Evolutionary conservation across 169 alveolate genomes (phyloP), one percentile per base, ranked within the genome.

Genomic region (Neospora caninum): DNA sequence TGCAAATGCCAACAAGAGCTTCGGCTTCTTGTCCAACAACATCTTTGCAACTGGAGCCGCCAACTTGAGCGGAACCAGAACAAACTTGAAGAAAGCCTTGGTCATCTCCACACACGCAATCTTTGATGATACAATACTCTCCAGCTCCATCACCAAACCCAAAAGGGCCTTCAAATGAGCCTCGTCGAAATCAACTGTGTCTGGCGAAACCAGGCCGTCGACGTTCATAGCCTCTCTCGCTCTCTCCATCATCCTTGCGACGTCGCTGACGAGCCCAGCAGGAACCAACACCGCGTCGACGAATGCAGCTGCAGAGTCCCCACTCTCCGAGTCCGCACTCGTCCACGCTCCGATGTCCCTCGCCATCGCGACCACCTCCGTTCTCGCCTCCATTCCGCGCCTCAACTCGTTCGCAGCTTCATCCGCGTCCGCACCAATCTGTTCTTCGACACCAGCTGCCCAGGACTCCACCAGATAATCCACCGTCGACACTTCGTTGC

Each of bases 11-110:
- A 27, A 4, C 80, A 69, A n/a, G 38, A 69, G 31, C 80, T 27
- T n/a, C 80, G 80, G 80, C 80, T 69, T 69, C 80, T n/a, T 69
- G 31, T 22, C 31, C 41, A 69, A n/a, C 80, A 69, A 69, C 80
- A 69, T 27, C 31, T 13, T 9, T 13, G 80, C 80, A 7, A 69
- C 80, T 69, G 80, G 80, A 69, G 80, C 80, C 38, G 80, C 80
- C 31, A 69, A 34, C 38, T n/a, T n/a, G 41, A 69, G 38, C 31
- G 80, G 80, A 27, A 27, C 38, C 80, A 69, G 38, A n/a, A 69
- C 31, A 22, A 69, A 69, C 80, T 22, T 27, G 80, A 69, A 22
- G 38, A 69, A 69, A 9, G 80, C 80, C 41, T 69, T n/a, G 7
- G 80, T n/a, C 31, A 69, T 69, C 38, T 22, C 80, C 41, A n/a